Evolutionary conservation across 208 protist species (phyloP), one percentile per base, ranked within the genome.

Genomic region (Endotrypanum monterogeii): DNA sequence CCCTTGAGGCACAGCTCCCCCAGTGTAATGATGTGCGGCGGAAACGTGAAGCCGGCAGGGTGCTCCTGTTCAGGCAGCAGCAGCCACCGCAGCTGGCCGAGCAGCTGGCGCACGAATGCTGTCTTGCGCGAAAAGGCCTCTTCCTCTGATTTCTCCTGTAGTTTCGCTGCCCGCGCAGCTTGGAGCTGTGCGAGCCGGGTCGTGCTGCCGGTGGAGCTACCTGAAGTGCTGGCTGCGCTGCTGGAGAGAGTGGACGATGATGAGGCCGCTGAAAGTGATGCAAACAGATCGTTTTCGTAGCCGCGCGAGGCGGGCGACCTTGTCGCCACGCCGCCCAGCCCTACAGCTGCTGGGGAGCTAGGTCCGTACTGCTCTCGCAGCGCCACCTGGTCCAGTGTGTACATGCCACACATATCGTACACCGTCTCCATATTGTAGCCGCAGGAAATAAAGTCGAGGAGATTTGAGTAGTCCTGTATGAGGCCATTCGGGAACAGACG

Each of bases 381-480:
- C n/a, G 93, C 93, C 6, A 95, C 79, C 80, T 83, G 87, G 72
- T 97, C 93, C 37, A 98, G 84, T 9, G 82, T 90, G 80, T 95
- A 94, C 67, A 98, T 87, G 6, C 86, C 84, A 66, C 90, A 96
- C 37, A 98, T 79, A 76, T 98, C 94, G 76, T 96, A 98, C 18
- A 96, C 89, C 18, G 94, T 98, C 76, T 98, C 92, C 92, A 98
- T 94, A 68, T 98, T 98, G 78, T 98, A 98, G 16, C 83, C 65
- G 79, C 91, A 98, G 14, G 92, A 92, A 46, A 96, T 82, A 73
- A 96, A 96, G 76, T 98, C 92, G 30, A 95, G 82, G 5, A 98
- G 78, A 74, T 96, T 96, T n/a, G 91, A 95, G 72, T 84, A 95
- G 73, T 96, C 89, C 72, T 96, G 91, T 58, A 96, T 96, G 79